Evolutionary conservation across 1,284 basidiomycete species (phyloP).

Genomic region (Bondarzewia mesenterica): DNA sequence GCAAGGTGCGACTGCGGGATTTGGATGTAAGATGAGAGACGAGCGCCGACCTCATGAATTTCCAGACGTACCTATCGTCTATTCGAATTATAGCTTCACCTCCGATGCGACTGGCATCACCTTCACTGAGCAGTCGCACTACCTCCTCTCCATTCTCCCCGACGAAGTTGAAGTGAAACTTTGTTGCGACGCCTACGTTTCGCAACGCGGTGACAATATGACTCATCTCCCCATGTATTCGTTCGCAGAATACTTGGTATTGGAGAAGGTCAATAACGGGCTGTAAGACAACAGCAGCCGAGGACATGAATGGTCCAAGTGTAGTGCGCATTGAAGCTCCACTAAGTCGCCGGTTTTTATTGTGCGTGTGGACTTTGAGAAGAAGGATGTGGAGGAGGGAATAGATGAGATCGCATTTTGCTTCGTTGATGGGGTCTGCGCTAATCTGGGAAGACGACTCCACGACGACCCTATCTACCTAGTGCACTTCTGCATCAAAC

Average conservation of each 20-base stretch:
- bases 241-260: constrained; percentile 63
- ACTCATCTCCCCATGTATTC: constrained; percentile 49
- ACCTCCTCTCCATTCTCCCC: constrained; percentile 60
- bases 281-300: constrained; percentile 38
- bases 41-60: neutral
- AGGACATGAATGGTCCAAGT: constrained; percentile 14
- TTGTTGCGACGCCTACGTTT: constrained; percentile 46
- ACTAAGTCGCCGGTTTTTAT: constrained; percentile 43
- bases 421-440: constrained; percentile 16
- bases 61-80: constrained; percentile 48
- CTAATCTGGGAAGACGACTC: constrained; percentile 17
- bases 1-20: constrained; percentile 50
- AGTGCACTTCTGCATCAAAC: constrained; percentile 1
- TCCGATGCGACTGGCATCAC: constrained; percentile 32
- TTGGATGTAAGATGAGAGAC: neutral
- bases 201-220: constrained; percentile 40
- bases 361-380: constrained; percentile 47
- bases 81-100: constrained; percentile 66
- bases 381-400: constrained; percentile 54
- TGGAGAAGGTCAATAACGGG: constrained; percentile 70
- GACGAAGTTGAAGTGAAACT: constrained; percentile 51
- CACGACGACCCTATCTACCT: constrained; percentile 4
- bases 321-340: constrained; percentile 16
- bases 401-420: constrained; percentile 66
- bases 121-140: constrained; percentile 32